Conservation (phyloP, 2,329 filamentous ascomycete species). For the Ampelomyces quisqualis region DNA sequence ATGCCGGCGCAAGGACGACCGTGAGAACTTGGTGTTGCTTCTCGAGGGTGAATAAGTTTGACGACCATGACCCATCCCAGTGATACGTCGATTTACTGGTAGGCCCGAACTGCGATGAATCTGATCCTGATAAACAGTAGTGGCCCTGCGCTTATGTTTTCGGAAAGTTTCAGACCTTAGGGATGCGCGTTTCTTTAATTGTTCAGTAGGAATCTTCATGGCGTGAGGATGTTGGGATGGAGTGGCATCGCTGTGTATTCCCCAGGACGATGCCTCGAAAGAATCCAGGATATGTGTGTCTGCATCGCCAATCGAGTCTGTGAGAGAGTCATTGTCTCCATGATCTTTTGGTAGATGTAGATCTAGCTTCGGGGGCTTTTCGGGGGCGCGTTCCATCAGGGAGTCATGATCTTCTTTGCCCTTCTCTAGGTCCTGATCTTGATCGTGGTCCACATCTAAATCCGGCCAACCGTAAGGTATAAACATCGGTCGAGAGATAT, state of each 20-base stretch:
- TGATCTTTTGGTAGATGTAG: conserved; percentile 34
- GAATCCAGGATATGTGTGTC: conserved; percentile 43
- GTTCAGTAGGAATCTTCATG: conserved; percentile 47
- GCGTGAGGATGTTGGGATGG: conserved; percentile 45
- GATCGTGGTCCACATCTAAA: conserved; percentile 10
- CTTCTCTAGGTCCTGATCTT: conserved; percentile 43
- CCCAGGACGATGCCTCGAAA: conserved; percentile 45
- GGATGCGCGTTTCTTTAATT: conserved; percentile 42
- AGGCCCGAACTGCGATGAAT: conserved; percentile 28
- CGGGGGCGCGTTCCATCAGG: conserved; percentile 19
- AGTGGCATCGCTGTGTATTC: conserved; percentile 32
- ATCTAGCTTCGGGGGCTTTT: conserved; percentile 45
- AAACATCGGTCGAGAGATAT: conserved; percentile 48
- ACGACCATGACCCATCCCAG: conserved; percentile 34
- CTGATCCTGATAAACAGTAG: conserved; percentile 28
- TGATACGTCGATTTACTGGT: conserved; percentile 35
- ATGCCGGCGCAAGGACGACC: conserved; percentile 22
- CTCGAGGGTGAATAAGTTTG: conserved; percentile 32
- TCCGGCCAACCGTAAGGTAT: conserved; percentile 32
- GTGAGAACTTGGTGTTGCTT: conserved; percentile 27
- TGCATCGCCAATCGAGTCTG: conserved; percentile 44
- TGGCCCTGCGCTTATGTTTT: conserved; percentile 29
- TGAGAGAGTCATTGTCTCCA: conserved; percentile 36
- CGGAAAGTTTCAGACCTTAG: conserved; percentile 33
- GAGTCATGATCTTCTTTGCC: conserved; percentile 26